Conservation (phyloP, 352 stramenopile species). For the Phytopythium mirpurense region DNA sequence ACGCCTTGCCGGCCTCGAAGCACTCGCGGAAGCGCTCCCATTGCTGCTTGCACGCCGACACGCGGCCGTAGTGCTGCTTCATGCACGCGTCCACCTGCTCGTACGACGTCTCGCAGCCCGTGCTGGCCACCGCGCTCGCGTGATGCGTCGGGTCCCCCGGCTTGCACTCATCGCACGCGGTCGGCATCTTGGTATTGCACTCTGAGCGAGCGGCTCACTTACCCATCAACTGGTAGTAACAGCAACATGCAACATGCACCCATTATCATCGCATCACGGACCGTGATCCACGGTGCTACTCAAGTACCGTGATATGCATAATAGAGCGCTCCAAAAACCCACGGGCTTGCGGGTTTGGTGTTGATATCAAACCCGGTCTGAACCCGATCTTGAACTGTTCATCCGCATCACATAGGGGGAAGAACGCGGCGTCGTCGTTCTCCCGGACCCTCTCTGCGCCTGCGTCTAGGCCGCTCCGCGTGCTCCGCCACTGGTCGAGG, state of each 20-base stretch:
- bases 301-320: no score
- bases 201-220: neutral
- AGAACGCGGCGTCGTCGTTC: neutral
- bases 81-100: slow-evolving; percentile 71
- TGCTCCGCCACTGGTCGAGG: neutral
- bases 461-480: neutral
- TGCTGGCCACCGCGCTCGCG: slow-evolving; percentile 58
- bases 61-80: slow-evolving; percentile 66
- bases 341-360: no score
- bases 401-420: neutral
- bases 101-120: slow-evolving; percentile 60
- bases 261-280: no score
- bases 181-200: slow-evolving; percentile 26
- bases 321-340: no score
- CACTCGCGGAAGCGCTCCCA: slow-evolving; percentile 74
- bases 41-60: slow-evolving; percentile 66
- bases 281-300: no score
- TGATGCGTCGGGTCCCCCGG: slow-evolving; percentile 59
- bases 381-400: neutral
- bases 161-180: slow-evolving; percentile 67
- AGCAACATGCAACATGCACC: no score
- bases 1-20: slow-evolving; percentile 43
- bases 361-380: no score
- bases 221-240: neutral
- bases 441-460: neutral